Conservation (phyloP, 805 yeast genomes). For the Candida adriatica region DNA sequence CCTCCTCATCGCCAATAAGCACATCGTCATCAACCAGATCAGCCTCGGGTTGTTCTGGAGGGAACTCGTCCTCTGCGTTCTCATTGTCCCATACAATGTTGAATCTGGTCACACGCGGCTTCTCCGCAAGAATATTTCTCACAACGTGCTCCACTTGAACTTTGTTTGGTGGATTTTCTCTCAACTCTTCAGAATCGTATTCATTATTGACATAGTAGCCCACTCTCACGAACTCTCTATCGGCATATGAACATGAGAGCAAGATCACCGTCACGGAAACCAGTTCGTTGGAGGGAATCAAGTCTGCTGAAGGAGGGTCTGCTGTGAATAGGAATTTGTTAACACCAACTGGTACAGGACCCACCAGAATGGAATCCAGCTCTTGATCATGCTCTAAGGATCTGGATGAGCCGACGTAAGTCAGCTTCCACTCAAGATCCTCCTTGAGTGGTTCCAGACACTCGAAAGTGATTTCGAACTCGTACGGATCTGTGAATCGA, state of each 20-base stretch:
- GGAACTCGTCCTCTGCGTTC: slow-evolving; percentile 57
- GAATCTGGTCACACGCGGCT: slow-evolving; percentile 95
- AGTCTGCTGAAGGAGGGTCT: slow-evolving; percentile 93
- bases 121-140: slow-evolving; percentile 90
- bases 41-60: slow-evolving; percentile 69
- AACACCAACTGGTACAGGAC: slow-evolving; percentile 97
- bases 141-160: slow-evolving; percentile 93
- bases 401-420: slow-evolving; percentile 93
- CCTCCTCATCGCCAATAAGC: slow-evolving; percentile 29
- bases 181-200: slow-evolving; percentile 85
- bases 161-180: slow-evolving; percentile 90
- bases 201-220: slow-evolving; percentile 98
- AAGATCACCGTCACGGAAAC: slow-evolving; percentile 93
- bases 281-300: slow-evolving; percentile 92
- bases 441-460: slow-evolving; percentile 81
- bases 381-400: slow-evolving; percentile 96
- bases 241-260: slow-evolving; percentile 88
- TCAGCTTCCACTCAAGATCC: slow-evolving; percentile 95
- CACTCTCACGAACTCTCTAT: slow-evolving; percentile 90
- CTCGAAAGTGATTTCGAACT: slow-evolving; percentile 95
- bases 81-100: slow-evolving; percentile 96
- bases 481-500: slow-evolving; percentile 85
- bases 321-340: slow-evolving; percentile 90
- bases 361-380: slow-evolving; percentile 91
- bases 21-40: slow-evolving; percentile 53